Evolutionary conservation across 805 yeast genomes (phyloP).

Genomic region (Metschnikowia shivogae): DNA sequence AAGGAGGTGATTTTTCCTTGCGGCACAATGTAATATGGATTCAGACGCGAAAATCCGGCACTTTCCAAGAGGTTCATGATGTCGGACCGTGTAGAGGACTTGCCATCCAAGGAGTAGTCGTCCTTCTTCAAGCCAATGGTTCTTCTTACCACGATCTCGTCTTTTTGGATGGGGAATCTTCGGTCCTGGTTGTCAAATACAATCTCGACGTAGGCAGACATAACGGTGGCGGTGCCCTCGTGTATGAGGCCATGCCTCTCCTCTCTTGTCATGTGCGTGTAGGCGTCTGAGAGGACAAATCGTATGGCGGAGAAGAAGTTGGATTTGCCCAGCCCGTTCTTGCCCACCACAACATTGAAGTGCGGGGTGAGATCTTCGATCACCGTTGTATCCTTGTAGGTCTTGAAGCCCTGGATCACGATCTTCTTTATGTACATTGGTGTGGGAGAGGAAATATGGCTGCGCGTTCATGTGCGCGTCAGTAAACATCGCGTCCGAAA

Average conservation of each 20-base stretch:
- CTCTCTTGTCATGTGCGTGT: conserved; percentile 76
- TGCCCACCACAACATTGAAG: conserved; percentile 79
- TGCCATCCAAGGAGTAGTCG: conserved; percentile 81
- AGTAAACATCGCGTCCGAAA: conserved; percentile 2
- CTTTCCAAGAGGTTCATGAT: conserved; percentile 78
- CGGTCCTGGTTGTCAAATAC: conserved; percentile 77
- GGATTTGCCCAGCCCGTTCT: conserved; percentile 96
- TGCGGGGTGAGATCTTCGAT: conserved; percentile 75
- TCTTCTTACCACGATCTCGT: conserved; percentile 72
- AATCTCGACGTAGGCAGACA: conserved; percentile 91
- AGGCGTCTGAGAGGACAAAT: conserved; percentile 87
- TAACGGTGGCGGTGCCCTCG: conserved; percentile 84
- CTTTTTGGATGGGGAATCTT: conserved; percentile 64
- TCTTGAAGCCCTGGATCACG: conserved; percentile 86
- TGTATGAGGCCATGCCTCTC: conserved; percentile 85
- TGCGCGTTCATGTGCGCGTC: conserved; percentile 3
- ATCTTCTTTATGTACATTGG: conserved; percentile 48
- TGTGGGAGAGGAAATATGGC: neutral
- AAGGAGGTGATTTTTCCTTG: conserved; percentile 88
- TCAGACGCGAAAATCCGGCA: conserved; percentile 87
- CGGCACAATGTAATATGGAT: conserved; percentile 95
- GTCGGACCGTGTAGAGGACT: conserved; percentile 74
- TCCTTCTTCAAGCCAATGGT: conserved; percentile 93
- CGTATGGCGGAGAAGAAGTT: conserved; percentile 93
- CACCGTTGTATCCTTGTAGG: conserved; percentile 79